phyloP scores from a whole-genome alignment of 805 yeast genomes.

The Saturnispora besseyi region DNA sequence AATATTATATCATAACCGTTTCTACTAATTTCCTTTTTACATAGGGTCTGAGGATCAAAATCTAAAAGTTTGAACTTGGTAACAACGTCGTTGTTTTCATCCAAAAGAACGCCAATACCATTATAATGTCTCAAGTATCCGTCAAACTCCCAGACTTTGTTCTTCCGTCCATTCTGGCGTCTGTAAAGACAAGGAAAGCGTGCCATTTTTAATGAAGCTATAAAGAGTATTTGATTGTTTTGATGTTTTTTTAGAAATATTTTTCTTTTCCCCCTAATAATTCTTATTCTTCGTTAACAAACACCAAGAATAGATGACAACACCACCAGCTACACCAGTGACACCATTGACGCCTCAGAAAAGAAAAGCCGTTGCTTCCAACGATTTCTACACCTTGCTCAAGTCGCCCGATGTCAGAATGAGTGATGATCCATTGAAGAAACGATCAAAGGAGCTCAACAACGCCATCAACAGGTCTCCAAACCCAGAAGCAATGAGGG shows the following conservation, averaged over 20 bases:
- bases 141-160: slow-evolving; percentile 7
- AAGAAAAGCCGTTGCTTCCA: slow-evolving; percentile 19
- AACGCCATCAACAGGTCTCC: slow-evolving; percentile 21
- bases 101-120: slow-evolving; percentile 1
- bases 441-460: slow-evolving; percentile 27
- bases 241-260: not conserved
- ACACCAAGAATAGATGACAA: slow-evolving; percentile 22
- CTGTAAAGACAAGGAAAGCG: slow-evolving; percentile 3
- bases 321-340: slow-evolving; percentile 27
- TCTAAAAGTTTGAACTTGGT: slow-evolving; percentile 1
- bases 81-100: slow-evolving; percentile 4
- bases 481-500: slow-evolving; percentile 26
- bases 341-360: slow-evolving; percentile 23
- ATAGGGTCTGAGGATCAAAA: slow-evolving; percentile 1
- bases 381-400: slow-evolving; percentile 29
- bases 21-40: not conserved
- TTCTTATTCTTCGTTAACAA: slow-evolving; percentile 10
- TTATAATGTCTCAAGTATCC: not conserved
- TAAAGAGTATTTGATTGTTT: not conserved
- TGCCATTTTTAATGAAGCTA: not conserved
- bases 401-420: slow-evolving; percentile 27
- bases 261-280: not conserved
- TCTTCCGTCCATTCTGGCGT: slow-evolving; percentile 7
- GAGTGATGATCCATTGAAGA: slow-evolving; percentile 16
- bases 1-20: slow-evolving; percentile 4